Base-by-base conservation (phyloP, 1,139 yeast species). In the Wickerhamomyces sp. region DNA sequence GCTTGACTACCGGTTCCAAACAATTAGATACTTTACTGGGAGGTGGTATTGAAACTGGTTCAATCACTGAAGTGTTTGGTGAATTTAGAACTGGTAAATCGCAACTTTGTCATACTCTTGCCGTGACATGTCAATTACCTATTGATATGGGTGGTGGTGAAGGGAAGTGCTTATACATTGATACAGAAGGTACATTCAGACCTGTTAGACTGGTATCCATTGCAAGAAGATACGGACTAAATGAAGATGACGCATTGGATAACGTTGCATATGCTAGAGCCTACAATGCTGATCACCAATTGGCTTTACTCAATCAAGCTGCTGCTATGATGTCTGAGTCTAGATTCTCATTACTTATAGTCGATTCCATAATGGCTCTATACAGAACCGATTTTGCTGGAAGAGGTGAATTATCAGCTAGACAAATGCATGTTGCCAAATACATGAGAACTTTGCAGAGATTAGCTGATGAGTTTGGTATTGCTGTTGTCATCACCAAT, bases 131-230 rank as follows among this genome's bases (percentile, higher is more conserved):
- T 64, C 99, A 93, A 66, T 71, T 93, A 48, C 99, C 99, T 4
- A 81, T 93, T 41, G 98, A 93, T 62, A 86, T 88, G 88, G 98
- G 98, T 39, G 99, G 99, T 47, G 99, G 98, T 43, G 99, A 93
- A 69, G 99, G 99, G 36, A 90, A 94, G 65, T 93, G 98, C 66
- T 73, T 94, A 48, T 94, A 88, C 62, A 91, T 93, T 52, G 99
- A 93, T 61, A 93, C 99, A 0, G 99, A 93, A 62, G 96, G 96
- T 14, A 94, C 99, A 1, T 93, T 94, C 66, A 76, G 99, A 62
- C 97, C 99, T 1, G 85, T 84, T 41, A 76, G 99, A 59, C 73
- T 93, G 57, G 85, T 88, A 10, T 84, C 96, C 1, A 90, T 94
- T 56, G 96, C 97, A 10, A 85, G 84, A 61, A 74, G 99, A 53